Evolutionary conservation across 2,329 filamentous ascomycete genomes (phyloP).

Genomic region (Mycogone perniciosa): DNA sequence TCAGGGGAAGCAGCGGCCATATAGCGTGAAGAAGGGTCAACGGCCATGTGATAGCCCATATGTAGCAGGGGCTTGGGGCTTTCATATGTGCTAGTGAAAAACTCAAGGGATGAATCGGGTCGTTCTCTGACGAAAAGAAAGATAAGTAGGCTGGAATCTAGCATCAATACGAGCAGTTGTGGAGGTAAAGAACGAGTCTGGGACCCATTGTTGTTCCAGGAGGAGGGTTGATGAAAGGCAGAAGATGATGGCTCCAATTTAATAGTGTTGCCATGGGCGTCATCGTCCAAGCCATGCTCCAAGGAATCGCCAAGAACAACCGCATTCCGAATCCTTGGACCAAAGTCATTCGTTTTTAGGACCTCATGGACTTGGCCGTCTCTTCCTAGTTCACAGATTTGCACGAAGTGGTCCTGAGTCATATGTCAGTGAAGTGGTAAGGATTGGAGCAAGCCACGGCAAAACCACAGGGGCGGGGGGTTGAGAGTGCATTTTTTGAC

Average conservation of each 20-base stretch:
- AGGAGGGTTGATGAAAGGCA: constrained; percentile 28
- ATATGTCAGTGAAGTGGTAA: background rate
- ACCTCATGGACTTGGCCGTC: constrained; percentile 69
- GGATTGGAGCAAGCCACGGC: background rate
- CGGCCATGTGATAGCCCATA: constrained; percentile 60
- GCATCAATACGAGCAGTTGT: constrained; percentile 72
- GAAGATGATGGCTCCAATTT: constrained; percentile 37
- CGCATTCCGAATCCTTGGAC: constrained; percentile 70
- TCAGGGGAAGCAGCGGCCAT: constrained; percentile 66
- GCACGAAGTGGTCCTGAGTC: constrained; percentile 64
- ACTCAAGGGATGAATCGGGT: constrained; percentile 44
- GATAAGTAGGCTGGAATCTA: constrained; percentile 66
- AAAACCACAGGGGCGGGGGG: background rate
- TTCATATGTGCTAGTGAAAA: constrained; percentile 53
- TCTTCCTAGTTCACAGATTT: constrained; percentile 67
- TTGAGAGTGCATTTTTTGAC: background rate
- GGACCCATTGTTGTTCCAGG: constrained; percentile 9
- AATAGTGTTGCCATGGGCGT: constrained; percentile 19
- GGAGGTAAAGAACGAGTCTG: constrained; percentile 49
- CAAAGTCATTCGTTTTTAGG: constrained; percentile 73
- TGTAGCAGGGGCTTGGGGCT: constrained; percentile 53
- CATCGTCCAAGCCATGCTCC: constrained; percentile 31
- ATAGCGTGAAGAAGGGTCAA: constrained; percentile 69
- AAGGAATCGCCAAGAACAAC: constrained; percentile 60
- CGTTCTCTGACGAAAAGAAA: constrained; percentile 63